These are phyloP conservation scores for Mortierella sp. DNA, from an alignment of 371 early-diverging fungal species.

Conservation along the genomic window DNA sequence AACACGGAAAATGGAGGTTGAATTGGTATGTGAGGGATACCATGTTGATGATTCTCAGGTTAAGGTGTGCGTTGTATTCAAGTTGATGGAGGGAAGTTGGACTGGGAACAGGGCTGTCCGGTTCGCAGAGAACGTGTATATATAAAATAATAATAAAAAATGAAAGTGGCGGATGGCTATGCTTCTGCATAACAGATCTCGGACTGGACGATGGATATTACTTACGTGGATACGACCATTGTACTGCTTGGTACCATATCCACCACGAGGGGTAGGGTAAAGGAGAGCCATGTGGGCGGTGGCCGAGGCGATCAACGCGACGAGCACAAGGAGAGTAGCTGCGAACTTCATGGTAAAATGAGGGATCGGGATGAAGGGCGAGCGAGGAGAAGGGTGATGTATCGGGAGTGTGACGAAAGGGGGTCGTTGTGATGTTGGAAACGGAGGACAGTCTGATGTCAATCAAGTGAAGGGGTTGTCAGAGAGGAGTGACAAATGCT, in stretches of 20 bases:
- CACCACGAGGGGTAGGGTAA: conserved; percentile 43
- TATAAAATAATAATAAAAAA: too few species aligned
- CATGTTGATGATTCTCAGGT: too few species aligned
- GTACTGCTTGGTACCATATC: conserved; percentile 37
- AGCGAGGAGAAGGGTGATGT: background rate
- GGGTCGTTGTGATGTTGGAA: background rate
- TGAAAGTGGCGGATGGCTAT: background rate
- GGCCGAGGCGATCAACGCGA: conserved; percentile 31
- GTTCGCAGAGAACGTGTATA: too few species aligned
- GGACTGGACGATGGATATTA: background rate
- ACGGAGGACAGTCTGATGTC: conserved; percentile 4
- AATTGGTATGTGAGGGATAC: too few species aligned
- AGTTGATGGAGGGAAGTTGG: too few species aligned
- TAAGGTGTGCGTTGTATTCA: too few species aligned
- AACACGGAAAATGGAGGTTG: background rate
- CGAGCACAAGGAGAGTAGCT: conserved; percentile 19
- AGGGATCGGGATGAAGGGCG: background rate
- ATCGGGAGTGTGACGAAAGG: background rate
- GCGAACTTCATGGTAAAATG: conserved; percentile 39
- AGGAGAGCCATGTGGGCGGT: conserved; percentile 39
- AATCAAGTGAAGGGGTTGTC: conserved; percentile 10
- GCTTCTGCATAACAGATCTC: too few species aligned
- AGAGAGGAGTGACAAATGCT: background rate
- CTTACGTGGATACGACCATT: conserved; percentile 46
- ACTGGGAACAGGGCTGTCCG: too few species aligned